Conservation (phyloP, 179 eudicot species). For the Beta lomatogona region DNA sequence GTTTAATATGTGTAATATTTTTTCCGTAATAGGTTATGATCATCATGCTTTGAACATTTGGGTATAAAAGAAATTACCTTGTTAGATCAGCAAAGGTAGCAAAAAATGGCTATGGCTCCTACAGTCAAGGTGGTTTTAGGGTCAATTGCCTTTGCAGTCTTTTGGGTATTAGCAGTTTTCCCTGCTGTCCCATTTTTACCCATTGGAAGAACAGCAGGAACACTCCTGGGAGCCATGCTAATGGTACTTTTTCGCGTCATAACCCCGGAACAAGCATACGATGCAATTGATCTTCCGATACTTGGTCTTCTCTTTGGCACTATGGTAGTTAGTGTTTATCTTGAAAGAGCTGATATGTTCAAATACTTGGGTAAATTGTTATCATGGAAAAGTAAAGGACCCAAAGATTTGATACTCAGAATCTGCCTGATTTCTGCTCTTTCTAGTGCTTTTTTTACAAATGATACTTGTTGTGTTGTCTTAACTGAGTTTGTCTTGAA, state of each 20-base stretch:
- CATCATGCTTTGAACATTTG: slow-evolving; percentile 19
- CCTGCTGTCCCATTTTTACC: slow-evolving; percentile 82
- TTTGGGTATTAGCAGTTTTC: slow-evolving; percentile 91
- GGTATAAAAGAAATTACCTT: slow-evolving; percentile 1
- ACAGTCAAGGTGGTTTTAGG: slow-evolving; percentile 67
- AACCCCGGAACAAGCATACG: slow-evolving; percentile 77
- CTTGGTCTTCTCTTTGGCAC: slow-evolving; percentile 94
- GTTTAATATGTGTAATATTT: not conserved
- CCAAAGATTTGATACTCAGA: slow-evolving; percentile 76
- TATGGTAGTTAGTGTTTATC: slow-evolving; percentile 84
- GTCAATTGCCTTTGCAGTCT: slow-evolving; percentile 64
- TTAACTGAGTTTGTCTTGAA: slow-evolving; percentile 78
- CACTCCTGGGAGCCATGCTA: slow-evolving; percentile 81
- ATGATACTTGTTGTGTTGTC: slow-evolving; percentile 82
- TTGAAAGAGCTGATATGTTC: slow-evolving; percentile 91
- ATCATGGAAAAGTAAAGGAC: slow-evolving; percentile 63
- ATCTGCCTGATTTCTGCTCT: slow-evolving; percentile 73
- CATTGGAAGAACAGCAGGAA: slow-evolving; percentile 84
- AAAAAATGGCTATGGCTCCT: slow-evolving; percentile 54
- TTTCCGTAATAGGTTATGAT: not conserved
- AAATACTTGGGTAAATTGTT: slow-evolving; percentile 65
- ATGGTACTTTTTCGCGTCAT: slow-evolving; percentile 76
- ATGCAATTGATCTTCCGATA: slow-evolving; percentile 81
- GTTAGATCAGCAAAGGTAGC: not conserved
- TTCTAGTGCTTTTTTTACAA: slow-evolving; percentile 83